A percentile compares a stretch with the other conserved stretches of the same genome.
Conservation (phyloP, 2,329 filamentous ascomycete species). For the Nemania sp. region DNA sequence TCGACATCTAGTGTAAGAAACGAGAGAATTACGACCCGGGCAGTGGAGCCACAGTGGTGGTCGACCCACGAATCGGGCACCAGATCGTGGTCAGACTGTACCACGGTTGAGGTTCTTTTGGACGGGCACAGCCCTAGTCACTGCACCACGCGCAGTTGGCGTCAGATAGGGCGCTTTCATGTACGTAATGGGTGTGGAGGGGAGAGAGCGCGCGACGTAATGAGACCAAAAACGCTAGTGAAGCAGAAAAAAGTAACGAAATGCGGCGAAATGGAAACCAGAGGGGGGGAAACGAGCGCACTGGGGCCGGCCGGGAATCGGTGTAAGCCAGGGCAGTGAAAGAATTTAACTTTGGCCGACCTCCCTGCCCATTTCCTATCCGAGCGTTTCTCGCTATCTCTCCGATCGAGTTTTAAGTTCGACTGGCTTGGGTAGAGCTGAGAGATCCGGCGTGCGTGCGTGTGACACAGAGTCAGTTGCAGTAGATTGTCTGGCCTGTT, state of each 20-base stretch:
- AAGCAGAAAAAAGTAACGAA: background rate
- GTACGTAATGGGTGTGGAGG: conserved; percentile 23
- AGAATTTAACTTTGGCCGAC: conserved; percentile 14
- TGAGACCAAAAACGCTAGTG: conserved; percentile 1
- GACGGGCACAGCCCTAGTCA: conserved; percentile 3
- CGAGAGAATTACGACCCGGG: conserved; percentile 5
- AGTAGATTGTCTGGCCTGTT: too few relatives aligned
- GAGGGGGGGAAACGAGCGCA: background rate
- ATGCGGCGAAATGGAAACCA: background rate
- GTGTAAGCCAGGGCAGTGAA: conserved; percentile 1
- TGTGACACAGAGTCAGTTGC: too few relatives aligned
- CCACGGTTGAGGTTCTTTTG: conserved; percentile 1
- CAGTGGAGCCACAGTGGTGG: conserved; percentile 5
- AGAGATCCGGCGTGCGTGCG: background rate
- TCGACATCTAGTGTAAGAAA: conserved; percentile 18
- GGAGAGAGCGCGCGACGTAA: conserved; percentile 15
- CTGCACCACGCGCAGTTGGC: background rate
- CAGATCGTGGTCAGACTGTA: conserved; percentile 5
- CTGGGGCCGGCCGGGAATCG: background rate
- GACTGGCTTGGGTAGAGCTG: background rate
- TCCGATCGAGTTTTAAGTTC: conserved; percentile 1
- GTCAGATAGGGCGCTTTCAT: conserved; percentile 6
- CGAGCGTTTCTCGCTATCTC: background rate
- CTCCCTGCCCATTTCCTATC: conserved; percentile 7
- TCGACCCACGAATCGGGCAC: conserved; percentile 12